Evolutionary conservation across 164 flowering plant genomes (phyloP), one percentile per base, ranked within the genome.

Genomic region (Umbilicus rupestris): DNA sequence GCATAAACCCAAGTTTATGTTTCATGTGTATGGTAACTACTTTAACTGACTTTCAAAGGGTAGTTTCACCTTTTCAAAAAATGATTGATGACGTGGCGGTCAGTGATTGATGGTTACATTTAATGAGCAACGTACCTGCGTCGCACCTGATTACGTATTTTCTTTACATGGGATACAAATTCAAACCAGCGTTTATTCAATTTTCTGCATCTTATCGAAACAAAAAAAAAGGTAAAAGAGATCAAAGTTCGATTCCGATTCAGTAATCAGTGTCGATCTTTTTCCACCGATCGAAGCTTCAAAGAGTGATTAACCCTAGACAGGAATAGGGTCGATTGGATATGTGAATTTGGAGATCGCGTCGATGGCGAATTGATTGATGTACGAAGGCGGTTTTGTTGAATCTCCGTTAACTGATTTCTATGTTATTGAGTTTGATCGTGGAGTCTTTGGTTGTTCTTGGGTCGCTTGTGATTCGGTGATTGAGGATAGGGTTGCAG

Each of bases 311-410:
- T 55, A 3, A 20, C 4, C 52, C 22, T n/a, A 35, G 19, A 16
- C 49, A 1, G n/a, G 22, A 50, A 24, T 50, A 19, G 33, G 60
- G 19, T 55, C 33, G 19, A 28, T 55, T 55, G 35, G 19, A 28
- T 28, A 55, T 55, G n/a, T 55, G 60, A 55, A 55, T 55, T 28
- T 55, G 60, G 33, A 16, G 33, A 55, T 55, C 60, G 33, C 16
- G 35, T 28, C 11, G 3, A 28, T 55, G 60, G 33, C 60, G 33
- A 28, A 28, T 28, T 55, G 19, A 55, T 55, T 28, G 5, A 12
- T 33, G 60, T 55, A 28, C 24, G 30, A 8, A 10, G 0, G 1
- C 9, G 58, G 15, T 22, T 11, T 26, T 11, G 24, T 47, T 5
- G 55, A 47, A 24, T 52, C 3, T 22, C 58, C 12, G 60, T 2